Base-by-base conservation (phyloP, 2,329 filamentous ascomycete species). In the Neonectria coccinea region DNA sequence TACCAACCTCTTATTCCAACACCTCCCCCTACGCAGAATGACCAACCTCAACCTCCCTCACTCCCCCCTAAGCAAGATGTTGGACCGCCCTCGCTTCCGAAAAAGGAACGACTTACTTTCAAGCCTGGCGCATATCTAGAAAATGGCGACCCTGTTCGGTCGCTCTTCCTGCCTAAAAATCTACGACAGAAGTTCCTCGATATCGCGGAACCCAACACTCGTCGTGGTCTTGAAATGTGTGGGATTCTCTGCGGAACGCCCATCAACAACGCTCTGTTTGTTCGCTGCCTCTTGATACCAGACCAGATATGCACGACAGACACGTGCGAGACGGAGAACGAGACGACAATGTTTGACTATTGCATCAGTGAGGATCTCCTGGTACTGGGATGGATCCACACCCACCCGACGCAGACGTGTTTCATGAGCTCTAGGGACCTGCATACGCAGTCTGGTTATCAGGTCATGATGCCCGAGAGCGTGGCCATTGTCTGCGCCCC, bases 401-500 rank as follows among this genome's bases (percentile, higher is more conserved):
- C 96, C 0, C 96, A 99, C 77, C 96, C 96, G 0, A 93, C 91
- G 0, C 96, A 99, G 80, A 97, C 93, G 0, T 99, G 96, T 79
- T 99, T 99, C 78, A 97, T 99, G 92, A 97, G 93, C 76, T 96
- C 92, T 53, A 85, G 95, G 54, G 96, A 99, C 76, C 77, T 98
- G 70, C 96, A 99, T 76, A 99, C 97, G 0, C 95, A 97, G 75
- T 90, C 91, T 3, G 94, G 94, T 11, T 98, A 97, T 77, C 96
- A 99, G 79, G 90, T 96, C 64, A 97, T 97, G 93, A 88, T 98
- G 80, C 91, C 94, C 1, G 96, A 99, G 83, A 97, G 93, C 73
- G 94, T 99, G 67, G 96, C 96, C 4, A 97, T 99, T 73, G 96
- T 99, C 42, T 99, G 96, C 80, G 93, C 96, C 6, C 96, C 96